Conservation (phyloP, 768 basidiomycete species). For the Trametes sanguinea region DNA sequence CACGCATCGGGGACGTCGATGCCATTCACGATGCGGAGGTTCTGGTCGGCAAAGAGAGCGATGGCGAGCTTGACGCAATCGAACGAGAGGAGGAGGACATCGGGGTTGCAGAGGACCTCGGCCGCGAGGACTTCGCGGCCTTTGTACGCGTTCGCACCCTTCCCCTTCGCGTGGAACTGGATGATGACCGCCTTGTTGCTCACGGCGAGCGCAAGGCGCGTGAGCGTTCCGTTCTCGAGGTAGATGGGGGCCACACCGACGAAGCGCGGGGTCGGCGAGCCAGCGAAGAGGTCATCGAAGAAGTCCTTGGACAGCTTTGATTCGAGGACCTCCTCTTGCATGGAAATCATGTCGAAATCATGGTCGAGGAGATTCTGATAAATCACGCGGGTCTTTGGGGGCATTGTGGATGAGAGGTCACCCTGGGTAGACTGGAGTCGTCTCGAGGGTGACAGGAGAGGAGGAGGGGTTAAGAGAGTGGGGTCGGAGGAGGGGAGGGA, state of each 20-base stretch:
- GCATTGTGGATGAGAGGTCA: constrained; percentile 26
- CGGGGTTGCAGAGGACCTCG: constrained; percentile 45
- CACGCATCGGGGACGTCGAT: constrained; percentile 61
- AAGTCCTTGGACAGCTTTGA: constrained; percentile 23
- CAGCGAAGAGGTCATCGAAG: constrained; percentile 21
- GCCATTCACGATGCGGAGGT: constrained; percentile 48
- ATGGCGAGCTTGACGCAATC: constrained; percentile 53
- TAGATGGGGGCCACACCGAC: constrained; percentile 58
- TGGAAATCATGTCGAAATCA: constrained; percentile 20
- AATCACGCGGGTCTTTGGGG: constrained; percentile 10
- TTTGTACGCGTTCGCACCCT: constrained; percentile 21
- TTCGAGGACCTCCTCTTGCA: constrained; percentile 26
- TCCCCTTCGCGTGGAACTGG: constrained; percentile 26
- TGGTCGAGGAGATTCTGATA: constrained; percentile 34
- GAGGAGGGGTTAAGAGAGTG: constrained; percentile 20
- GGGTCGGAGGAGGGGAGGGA: constrained; percentile 20
- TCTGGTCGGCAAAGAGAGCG: constrained; percentile 46
- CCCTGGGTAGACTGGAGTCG: constrained; percentile 23
- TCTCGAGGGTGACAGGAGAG: constrained; percentile 31
- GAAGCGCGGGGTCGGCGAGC: constrained; percentile 24
- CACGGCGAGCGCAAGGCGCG: constrained; percentile 49
- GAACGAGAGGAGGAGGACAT: constrained; percentile 53
- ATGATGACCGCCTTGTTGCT: constrained; percentile 30
- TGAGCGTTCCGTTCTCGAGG: constrained; percentile 42
- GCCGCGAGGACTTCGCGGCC: constrained; percentile 39